Evolutionary conservation across 176 grass and related monocot species (phyloP), one percentile per base, ranked within the genome.

Genomic region (Eremochloa ophiuroides): DNA sequence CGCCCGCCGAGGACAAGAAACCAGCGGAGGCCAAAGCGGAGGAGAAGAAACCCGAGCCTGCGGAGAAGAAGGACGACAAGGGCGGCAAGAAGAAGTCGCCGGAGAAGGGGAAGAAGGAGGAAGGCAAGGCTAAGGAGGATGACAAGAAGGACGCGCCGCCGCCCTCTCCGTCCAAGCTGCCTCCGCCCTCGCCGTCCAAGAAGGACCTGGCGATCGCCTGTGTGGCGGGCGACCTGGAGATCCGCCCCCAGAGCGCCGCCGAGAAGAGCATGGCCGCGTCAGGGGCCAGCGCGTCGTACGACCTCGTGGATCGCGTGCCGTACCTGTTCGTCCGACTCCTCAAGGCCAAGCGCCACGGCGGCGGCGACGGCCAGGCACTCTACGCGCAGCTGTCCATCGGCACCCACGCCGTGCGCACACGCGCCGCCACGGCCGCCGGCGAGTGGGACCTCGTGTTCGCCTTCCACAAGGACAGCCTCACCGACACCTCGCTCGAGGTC

Each of bases 361-460:
- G 74, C 8, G 82, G 66, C 1, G 61, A 68, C 60, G 76, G 41
- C 47, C 88, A 55, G 42, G 80, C 78, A 1, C 70, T 88, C 20
- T 88, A 95, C 85, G 87, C 91, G 13, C 89, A 95, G 76, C 81
- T 99, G 34, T 76, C 86, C 55, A 85, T 95, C 76, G 96, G 96
- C 77, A 89, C 79, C 18, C 93, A 95, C 82, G 84, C 71, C n/a
- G 96, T 99, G 70, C 73, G 73, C 25, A 99, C 96, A 1, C 84
- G 93, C 20, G 64, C 86, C 2, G 79, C 83, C 16, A 79, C 58
- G 7, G 7, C 4, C 8, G 53, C 83, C 22, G 84, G 84, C 1
- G 93, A 95, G 87, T 99, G 96, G 96, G 93, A 99, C 61, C 96
- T 93, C 58, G 96, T 99, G 33, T 99, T 99, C 62, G 93, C 96